phyloP scores from a whole-genome alignment of 345 rosid species.

The Stellera chamaejasme region DNA sequence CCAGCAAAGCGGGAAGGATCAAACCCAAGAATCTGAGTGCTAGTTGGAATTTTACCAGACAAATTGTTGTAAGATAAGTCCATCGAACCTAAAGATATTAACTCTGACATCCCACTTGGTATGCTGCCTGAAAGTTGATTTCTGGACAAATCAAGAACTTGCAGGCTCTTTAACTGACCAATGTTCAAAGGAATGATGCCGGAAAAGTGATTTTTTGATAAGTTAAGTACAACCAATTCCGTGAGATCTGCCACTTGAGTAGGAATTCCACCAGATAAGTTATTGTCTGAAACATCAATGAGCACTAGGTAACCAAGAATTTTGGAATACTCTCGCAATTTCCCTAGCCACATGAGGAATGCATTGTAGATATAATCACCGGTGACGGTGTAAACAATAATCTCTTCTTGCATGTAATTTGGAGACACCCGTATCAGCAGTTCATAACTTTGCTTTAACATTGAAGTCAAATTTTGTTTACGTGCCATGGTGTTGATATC shows the following conservation, averaged over 20 bases:
- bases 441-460: no score
- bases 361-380: no score
- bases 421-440: no score
- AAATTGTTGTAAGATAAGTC: slow-evolving; percentile 20
- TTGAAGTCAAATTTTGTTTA: no score
- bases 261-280: slow-evolving; percentile 10
- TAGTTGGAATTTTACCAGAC: slow-evolving; percentile 19
- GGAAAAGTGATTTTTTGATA: slow-evolving; percentile 7
- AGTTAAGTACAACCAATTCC: not conserved
- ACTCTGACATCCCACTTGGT: slow-evolving; percentile 10
- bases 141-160: slow-evolving; percentile 14
- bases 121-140: slow-evolving; percentile 12
- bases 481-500: no score
- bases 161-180: slow-evolving; percentile 5
- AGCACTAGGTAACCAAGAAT: not conserved
- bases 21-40: slow-evolving; percentile 12
- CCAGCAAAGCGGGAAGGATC: slow-evolving; percentile 16
- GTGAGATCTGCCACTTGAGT: slow-evolving; percentile 6
- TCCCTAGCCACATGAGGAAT: slow-evolving; percentile 5
- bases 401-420: no score
- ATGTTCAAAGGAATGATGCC: slow-evolving; percentile 6
- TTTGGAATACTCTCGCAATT: not conserved
- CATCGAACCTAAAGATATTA: slow-evolving; percentile 14
- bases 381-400: no score
- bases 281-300: slow-evolving; percentile 9